Percentiles rank a stretch among this genome's conserved stretches.
phyloP scores from a whole-genome alignment of 805 yeast genomes.

The Candida dajiaensis region DNA sequence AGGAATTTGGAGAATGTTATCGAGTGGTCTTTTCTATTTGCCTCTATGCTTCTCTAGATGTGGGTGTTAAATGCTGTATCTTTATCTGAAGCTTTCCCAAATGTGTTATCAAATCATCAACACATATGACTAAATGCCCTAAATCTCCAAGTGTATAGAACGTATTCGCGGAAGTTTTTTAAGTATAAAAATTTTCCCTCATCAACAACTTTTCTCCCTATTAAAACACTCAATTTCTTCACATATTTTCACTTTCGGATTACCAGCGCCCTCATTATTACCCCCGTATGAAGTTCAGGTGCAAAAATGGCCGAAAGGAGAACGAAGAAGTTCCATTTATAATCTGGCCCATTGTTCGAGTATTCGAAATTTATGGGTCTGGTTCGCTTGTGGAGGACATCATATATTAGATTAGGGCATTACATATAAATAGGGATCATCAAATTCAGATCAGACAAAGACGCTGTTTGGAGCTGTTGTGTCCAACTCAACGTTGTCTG shows the following conservation, averaged over 20 bases:
- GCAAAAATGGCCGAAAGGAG: slow-evolving; percentile 29
- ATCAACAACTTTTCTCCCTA: neutral
- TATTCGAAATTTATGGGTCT: slow-evolving; percentile 6
- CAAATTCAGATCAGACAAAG: slow-evolving; percentile 14
- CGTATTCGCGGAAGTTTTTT: neutral
- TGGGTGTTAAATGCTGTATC: no score
- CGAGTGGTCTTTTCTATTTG: no score
- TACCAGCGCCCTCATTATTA: slow-evolving; percentile 25
- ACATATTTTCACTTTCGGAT: slow-evolving; percentile 26
- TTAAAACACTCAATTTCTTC: slow-evolving; percentile 7
- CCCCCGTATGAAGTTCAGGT: slow-evolving; percentile 13
- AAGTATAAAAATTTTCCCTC: neutral
- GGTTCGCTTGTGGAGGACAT: slow-evolving; percentile 28
- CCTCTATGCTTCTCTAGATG: no score
- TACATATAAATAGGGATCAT: neutral
- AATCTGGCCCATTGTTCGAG: slow-evolving; percentile 17
- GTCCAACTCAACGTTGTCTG: slow-evolving; percentile 33
- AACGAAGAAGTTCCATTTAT: slow-evolving; percentile 18
- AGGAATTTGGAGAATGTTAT: neutral
- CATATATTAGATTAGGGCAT: neutral
- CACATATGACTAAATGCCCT: no score
- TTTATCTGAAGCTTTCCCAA: no score
- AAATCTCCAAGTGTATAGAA: no score
- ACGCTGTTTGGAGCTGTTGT: slow-evolving; percentile 31
- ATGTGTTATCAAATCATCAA: no score